Conservation (phyloP, 2,329 filamentous ascomycete genomes). For the Madurella mycetomatis region DNA sequence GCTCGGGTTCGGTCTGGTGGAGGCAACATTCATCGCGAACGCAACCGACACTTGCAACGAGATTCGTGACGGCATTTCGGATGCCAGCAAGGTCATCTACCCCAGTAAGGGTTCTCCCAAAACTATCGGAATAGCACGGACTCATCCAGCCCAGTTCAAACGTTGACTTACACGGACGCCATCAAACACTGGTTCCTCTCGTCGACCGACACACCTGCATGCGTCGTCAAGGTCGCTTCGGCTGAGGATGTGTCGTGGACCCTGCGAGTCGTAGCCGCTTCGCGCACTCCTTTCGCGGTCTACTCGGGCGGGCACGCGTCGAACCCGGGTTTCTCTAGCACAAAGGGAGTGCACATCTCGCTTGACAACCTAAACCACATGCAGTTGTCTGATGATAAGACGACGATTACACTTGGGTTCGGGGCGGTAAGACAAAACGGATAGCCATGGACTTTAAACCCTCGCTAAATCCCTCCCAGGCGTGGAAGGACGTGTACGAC, state of each 20-base stretch:
- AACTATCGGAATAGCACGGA: background rate
- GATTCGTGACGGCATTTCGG: conserved; percentile 6
- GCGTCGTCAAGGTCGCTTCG: conserved; percentile 27
- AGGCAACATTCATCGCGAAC: background rate
- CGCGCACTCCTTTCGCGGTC: conserved; percentile 26
- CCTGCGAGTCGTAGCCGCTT: conserved; percentile 24
- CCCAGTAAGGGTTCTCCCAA: conserved; percentile 3
- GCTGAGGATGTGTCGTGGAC: conserved; percentile 25
- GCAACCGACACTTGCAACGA: conserved; percentile 3
- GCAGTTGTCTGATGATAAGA: conserved; percentile 19
- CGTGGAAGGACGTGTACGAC: conserved; percentile 25
- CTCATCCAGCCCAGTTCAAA: background rate
- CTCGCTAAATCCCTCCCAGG: conserved; percentile 1
- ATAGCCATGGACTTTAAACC: background rate
- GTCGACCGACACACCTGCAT: conserved; percentile 25
- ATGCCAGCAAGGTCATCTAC: conserved; percentile 12
- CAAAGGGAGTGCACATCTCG: conserved; percentile 25
- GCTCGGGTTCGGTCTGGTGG: background rate
- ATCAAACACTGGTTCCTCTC: conserved; percentile 29
- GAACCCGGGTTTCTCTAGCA: conserved; percentile 29
- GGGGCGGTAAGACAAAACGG: conserved; percentile 19
- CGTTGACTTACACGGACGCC: conserved; percentile 2
- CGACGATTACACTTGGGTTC: conserved; percentile 23
- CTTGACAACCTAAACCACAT: conserved; percentile 23
- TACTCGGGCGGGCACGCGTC: conserved; percentile 27